These are phyloP conservation scores for Tolypocladium sp. DNA, from an alignment of 2,329 filamentous ascomycete genomes.

Conservation along the genomic window DNA sequence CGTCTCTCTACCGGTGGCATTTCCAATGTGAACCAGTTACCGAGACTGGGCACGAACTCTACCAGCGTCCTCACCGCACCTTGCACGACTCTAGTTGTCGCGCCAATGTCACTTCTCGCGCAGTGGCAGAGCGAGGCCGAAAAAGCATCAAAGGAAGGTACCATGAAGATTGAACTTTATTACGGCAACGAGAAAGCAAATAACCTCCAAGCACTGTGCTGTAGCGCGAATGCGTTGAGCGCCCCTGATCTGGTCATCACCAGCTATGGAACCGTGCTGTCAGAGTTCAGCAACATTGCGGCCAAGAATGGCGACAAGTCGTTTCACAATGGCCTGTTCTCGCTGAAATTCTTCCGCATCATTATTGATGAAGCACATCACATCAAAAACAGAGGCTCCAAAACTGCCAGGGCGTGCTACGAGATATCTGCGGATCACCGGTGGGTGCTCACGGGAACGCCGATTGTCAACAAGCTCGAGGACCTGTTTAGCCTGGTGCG, in stretches of 20 bases:
- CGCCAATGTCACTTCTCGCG: constrained; percentile 89
- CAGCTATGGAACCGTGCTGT: constrained; percentile 85
- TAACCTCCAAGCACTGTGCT: constrained; percentile 73
- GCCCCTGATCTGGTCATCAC: constrained; percentile 91
- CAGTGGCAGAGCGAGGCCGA: constrained; percentile 96
- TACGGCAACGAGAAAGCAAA: constrained; percentile 79
- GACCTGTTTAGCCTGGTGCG: constrained; percentile 89
- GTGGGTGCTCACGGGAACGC: constrained; percentile 91
- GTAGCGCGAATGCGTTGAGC: constrained; percentile 58
- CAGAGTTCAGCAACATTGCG: constrained; percentile 68
- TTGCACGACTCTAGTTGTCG: constrained; percentile 88
- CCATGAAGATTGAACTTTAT: constrained; percentile 78
- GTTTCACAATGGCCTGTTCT: constrained; percentile 70
- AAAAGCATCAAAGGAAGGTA: constrained; percentile 78
- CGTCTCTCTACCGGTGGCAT: constrained; percentile 19
- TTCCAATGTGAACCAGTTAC: constrained; percentile 49
- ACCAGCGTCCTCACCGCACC: constrained; percentile 59
- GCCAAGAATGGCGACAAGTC: constrained; percentile 57
- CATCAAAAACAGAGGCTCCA: constrained; percentile 84
- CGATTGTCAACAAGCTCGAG: constrained; percentile 91
- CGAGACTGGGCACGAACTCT: constrained; percentile 50
- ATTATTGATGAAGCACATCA: constrained; percentile 93
- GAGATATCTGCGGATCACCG: constrained; percentile 77
- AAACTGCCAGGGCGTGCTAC: constrained; percentile 92
- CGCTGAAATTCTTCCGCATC: constrained; percentile 85